Base-by-base conservation (phyloP, 1,284 basidiomycete genomes). In the Pseudozyma thailandica region DNA sequence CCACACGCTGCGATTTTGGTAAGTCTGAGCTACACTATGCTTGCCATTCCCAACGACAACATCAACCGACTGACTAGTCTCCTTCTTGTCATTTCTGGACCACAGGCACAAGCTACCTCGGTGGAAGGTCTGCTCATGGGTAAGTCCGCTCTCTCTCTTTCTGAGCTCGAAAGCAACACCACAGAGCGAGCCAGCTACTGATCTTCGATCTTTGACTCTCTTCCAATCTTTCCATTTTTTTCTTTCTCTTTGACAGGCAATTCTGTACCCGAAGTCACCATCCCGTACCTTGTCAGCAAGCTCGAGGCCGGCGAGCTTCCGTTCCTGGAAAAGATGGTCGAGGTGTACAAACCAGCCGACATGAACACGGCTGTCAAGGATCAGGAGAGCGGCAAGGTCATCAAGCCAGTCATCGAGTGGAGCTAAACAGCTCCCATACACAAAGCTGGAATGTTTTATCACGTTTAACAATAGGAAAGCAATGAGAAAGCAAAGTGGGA, bases 391-490 rank as follows among this genome's bases (percentile, higher is more conserved):
- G 66, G 66, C 27, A 48, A 55, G 26, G 64, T 68, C 9, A 64
- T 70, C 66, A 70, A 70, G 49, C 62, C 66, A 5, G 66, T 70
- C 35, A 70, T 70, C n/a, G 66, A 51, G 18, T 70, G 66, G 66
- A 12, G 13, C 30, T 60, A 28, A 23, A 16, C n/a, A n/a, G n/a
- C n/a, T 10, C 16, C 21, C 13, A n/a, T 2, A 23, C 13, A 20
- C 18, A 41, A n/a, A n/a, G n/a, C n/a, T n/a, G n/a, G n/a, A n/a
- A n/a, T n/a, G n/a, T n/a, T n/a, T n/a, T n/a, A n/a, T n/a, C n/a
- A n/a, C n/a, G n/a, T n/a, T n/a, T n/a, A n/a, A n/a, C n/a, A n/a
- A n/a, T n/a, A n/a, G n/a, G n/a, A n/a, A n/a, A n/a, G n/a, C n/a
- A n/a, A n/a, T n/a, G n/a, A n/a, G n/a, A n/a, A n/a, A n/a, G n/a